Conservation (phyloP, 768 basidiomycete species). For the Gautieria morchelliformis region DNA sequence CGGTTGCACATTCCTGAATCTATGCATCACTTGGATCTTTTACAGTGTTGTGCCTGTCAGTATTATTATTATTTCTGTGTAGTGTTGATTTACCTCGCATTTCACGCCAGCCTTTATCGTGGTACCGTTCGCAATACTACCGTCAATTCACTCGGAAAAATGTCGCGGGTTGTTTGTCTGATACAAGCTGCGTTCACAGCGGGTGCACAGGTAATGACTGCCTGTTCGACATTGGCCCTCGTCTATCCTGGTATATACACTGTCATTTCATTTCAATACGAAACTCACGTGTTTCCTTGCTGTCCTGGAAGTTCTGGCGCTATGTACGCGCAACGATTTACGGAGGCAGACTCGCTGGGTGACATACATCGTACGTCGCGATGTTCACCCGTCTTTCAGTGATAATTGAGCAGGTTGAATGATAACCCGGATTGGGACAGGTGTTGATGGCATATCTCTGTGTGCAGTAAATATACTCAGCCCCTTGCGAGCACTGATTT, state of each 20-base stretch:
- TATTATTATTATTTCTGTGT: slow-evolving; percentile 5
- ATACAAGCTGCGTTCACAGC: slow-evolving; percentile 44
- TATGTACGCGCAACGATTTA: not conserved
- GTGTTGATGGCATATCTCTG: not conserved
- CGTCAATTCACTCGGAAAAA: slow-evolving; percentile 12
- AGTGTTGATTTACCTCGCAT: not conserved
- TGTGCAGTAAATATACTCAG: not conserved
- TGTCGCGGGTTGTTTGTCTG: slow-evolving; percentile 30
- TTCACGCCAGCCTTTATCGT: slow-evolving; percentile 10
- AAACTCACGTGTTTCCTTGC: not conserved
- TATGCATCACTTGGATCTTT: slow-evolving; percentile 45
- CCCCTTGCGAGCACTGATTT: not conserved
- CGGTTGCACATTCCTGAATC: slow-evolving; percentile 46
- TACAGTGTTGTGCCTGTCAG: slow-evolving; percentile 45
- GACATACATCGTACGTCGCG: no score
- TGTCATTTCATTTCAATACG: no score
- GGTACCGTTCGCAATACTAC: not conserved
- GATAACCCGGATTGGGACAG: no score
- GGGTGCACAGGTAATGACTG: slow-evolving; percentile 23
- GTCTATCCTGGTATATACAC: not conserved
- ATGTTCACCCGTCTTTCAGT: no score
- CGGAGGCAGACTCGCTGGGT: no score
- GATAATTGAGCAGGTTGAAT: no score
- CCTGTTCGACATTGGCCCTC: not conserved
- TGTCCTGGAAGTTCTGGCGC: not conserved